Evolutionary conservation across 805 yeast genomes (phyloP).

Genomic region (Ogataea populi-albae): DNA sequence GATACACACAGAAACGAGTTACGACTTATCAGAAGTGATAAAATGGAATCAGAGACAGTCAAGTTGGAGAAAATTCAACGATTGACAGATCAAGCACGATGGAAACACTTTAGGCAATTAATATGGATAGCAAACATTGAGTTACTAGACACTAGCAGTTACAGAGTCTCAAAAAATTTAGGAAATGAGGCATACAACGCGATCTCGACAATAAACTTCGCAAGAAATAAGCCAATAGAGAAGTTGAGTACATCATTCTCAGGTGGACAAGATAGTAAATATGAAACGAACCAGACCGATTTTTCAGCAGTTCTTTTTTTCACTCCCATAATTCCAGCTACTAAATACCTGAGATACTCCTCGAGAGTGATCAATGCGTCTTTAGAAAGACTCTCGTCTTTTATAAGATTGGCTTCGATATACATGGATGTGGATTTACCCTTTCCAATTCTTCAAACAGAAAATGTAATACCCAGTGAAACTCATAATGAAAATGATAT

Average conservation of each 20-base stretch:
- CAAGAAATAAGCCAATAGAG: constrained; percentile 6
- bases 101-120: constrained; percentile 18
- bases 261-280: constrained; percentile 8
- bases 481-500: too few relatives aligned
- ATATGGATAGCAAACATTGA: constrained; percentile 9
- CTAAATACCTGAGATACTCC: constrained; percentile 19
- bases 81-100: constrained; percentile 13
- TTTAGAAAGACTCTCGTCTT: constrained; percentile 18
- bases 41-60: constrained; percentile 10
- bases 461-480: too few relatives aligned
- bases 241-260: constrained; percentile 12
- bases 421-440: constrained; percentile 23
- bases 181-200: background rate
- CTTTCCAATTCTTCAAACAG: constrained; percentile 15
- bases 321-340: constrained; percentile 27
- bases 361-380: constrained; percentile 22
- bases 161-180: background rate
- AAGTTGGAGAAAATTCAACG: constrained; percentile 13
- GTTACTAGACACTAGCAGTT: constrained; percentile 2
- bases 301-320: constrained; percentile 19
- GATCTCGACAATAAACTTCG: constrained; percentile 1
- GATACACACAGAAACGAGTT: constrained; percentile 4
- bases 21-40: background rate
- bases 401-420: constrained; percentile 15
- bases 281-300: constrained; percentile 5